phyloP scores from a whole-genome alignment of 352 stramenopile genomes.

The Pythium aphanidermatum region DNA sequence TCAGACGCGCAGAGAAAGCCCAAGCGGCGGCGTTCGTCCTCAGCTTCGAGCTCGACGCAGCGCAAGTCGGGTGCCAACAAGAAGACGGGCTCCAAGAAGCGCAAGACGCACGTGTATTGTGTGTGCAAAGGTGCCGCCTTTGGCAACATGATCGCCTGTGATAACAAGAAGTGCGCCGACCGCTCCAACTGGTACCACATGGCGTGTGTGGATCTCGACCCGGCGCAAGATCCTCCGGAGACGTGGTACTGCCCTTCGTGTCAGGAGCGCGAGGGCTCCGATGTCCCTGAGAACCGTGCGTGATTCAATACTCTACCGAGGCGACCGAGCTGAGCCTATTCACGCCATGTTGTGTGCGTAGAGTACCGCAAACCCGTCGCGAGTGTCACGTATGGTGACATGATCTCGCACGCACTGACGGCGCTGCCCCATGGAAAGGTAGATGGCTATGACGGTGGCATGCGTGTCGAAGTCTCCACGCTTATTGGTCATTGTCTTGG shows the following conservation, averaged over 20 bases:
- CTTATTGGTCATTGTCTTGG: too few species aligned
- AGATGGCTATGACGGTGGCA: constrained; percentile 27
- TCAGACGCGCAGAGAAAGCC: neutral
- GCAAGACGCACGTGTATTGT: constrained; percentile 67
- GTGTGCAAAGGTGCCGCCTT: constrained; percentile 69
- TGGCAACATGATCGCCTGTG: constrained; percentile 80
- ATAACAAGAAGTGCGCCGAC: constrained; percentile 74
- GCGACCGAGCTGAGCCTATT: neutral
- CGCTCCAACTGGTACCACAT: constrained; percentile 85
- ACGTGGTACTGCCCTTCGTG: constrained; percentile 75
- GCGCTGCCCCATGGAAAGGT: constrained; percentile 64
- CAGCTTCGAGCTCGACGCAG: constrained; percentile 6
- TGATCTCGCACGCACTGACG: constrained; percentile 82
- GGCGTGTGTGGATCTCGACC: constrained; percentile 55
- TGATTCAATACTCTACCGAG: neutral
- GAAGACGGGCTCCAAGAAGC: constrained; percentile 29
- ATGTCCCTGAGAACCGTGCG: constrained; percentile 71
- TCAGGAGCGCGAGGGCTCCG: constrained; percentile 37
- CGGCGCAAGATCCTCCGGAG: constrained; percentile 40
- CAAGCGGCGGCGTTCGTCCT: neutral
- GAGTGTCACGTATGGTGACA: constrained; percentile 83
- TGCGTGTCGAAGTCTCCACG: too few species aligned
- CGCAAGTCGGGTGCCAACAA: neutral
- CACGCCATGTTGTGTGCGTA: constrained; percentile 5
- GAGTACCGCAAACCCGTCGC: constrained; percentile 77